Conservation (phyloP, 768 basidiomycete species). For the Calocybe cyanea region DNA sequence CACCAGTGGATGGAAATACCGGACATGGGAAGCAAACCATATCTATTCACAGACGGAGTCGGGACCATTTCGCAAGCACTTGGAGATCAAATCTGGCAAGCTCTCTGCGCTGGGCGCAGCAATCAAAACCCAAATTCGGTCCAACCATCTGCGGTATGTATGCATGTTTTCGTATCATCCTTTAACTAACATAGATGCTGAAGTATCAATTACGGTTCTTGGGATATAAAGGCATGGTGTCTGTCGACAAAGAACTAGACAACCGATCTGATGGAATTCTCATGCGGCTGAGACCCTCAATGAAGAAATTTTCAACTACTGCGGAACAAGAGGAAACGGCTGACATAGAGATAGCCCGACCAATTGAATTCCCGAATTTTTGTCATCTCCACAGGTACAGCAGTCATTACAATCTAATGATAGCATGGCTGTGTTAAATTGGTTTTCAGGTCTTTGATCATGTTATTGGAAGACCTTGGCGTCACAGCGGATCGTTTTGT, state of each 20-base stretch:
- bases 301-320: conserved; percentile 62
- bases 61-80: conserved; percentile 71
- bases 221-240: conserved; percentile 81
- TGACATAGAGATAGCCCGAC: conserved; percentile 69
- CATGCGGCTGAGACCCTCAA: conserved; percentile 69
- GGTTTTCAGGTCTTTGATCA: conserved; percentile 61
- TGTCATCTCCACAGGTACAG: conserved; percentile 72
- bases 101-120: conserved; percentile 42
- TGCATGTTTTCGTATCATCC: conserved; percentile 1
- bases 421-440: not conserved
- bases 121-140: conserved; percentile 29
- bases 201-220: conserved; percentile 83
- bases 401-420: not conserved
- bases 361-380: conserved; percentile 54
- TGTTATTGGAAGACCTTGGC: conserved; percentile 75
- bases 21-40: conserved; percentile 47
- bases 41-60: conserved; percentile 71
- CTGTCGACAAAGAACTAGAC: conserved; percentile 54
- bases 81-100: conserved; percentile 55
- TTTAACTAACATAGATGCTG: conserved; percentile 5
- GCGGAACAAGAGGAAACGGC: conserved; percentile 43
- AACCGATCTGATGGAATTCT: conserved; percentile 43
- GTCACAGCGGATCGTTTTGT: conserved; percentile 56
- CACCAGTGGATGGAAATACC: conserved; percentile 61
- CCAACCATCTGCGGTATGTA: conserved; percentile 59